Percentiles rank a stretch among this genome's conserved stretches.
Evolutionary conservation across 129 eudicot species (phyloP).

Genomic region (Tagetes erecta): DNA sequence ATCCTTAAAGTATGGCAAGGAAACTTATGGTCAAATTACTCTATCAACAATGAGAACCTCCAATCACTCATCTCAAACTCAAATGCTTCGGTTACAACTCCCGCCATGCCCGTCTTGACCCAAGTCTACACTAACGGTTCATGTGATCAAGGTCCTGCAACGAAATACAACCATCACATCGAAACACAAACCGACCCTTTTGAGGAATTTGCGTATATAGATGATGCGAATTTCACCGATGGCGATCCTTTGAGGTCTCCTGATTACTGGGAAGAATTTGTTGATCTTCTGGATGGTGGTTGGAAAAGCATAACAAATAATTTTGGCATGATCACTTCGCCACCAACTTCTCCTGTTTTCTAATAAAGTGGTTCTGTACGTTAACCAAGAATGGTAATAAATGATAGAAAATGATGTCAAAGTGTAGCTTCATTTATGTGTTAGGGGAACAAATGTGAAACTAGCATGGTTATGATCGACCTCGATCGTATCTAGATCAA

Average conservation of each 20-base stretch:
- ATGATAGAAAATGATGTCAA: constrained; percentile 12
- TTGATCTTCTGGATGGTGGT: constrained; percentile 42
- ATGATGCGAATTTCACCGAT: constrained; percentile 23
- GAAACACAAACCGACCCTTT: constrained; percentile 23
- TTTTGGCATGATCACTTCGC: constrained; percentile 30
- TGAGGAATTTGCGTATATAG: constrained; percentile 19
- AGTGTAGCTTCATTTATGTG: constrained; percentile 31
- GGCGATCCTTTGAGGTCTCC: constrained; percentile 40
- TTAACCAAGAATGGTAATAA: constrained; percentile 9
- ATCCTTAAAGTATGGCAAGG: constrained; percentile 67
- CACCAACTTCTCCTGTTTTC: constrained; percentile 42
- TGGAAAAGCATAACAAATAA: constrained; percentile 39
- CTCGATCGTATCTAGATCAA: neutral
- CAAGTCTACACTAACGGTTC: constrained; percentile 23
- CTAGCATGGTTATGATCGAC: neutral
- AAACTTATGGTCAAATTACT: constrained; percentile 38
- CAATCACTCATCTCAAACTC: constrained; percentile 56
- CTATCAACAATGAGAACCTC: constrained; percentile 40
- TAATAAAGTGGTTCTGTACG: constrained; percentile 18
- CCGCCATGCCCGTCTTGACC: constrained; percentile 3
- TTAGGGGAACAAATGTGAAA: neutral
- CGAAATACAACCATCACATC: constrained; percentile 19
- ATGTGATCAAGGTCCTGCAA: constrained; percentile 24
- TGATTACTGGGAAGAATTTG: constrained; percentile 42
- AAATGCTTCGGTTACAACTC: constrained; percentile 37